Evolutionary conservation across 768 basidiomycete species (phyloP).

Genomic region (Tricholoma saponaceum): DNA sequence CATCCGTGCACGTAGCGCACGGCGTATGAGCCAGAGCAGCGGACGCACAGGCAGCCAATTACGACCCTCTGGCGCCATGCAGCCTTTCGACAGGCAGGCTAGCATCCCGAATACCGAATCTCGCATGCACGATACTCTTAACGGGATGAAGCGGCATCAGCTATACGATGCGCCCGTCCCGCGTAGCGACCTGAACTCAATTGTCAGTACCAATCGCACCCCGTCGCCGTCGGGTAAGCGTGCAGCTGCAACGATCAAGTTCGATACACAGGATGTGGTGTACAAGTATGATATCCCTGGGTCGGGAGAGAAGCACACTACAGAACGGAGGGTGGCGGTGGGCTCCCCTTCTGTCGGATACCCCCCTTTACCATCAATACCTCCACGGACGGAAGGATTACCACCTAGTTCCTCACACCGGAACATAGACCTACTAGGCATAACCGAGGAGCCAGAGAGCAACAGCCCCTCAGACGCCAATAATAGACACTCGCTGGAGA

Average conservation of each 20-base stretch:
- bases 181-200: constrained; percentile 30
- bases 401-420: constrained; percentile 12
- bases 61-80: constrained; percentile 33
- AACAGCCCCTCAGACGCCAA: neutral
- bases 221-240: constrained; percentile 33
- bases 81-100: constrained; percentile 28
- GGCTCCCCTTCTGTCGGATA: constrained; percentile 27
- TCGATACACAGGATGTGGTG: constrained; percentile 67
- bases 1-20: constrained; percentile 63
- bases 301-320: constrained; percentile 37
- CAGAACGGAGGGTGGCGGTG: constrained; percentile 40
- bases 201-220: constrained; percentile 17
- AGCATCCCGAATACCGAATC: constrained; percentile 11
- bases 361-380: constrained; percentile 32
- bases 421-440: constrained; percentile 23
- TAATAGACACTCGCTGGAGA: constrained; percentile 24
- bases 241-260: constrained; percentile 73
- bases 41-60: constrained; percentile 25
- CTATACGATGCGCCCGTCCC: constrained; percentile 89
- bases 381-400: constrained; percentile 12
- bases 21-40: constrained; percentile 47
- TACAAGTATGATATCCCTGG: constrained; percentile 70
- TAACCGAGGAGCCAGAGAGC: constrained; percentile 11
- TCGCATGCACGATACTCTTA: constrained; percentile 21
- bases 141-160: constrained; percentile 70